These are phyloP conservation scores for Fusarium napiforme DNA, from an alignment of 2,329 filamentous ascomycete species.

Conservation along the genomic window DNA sequence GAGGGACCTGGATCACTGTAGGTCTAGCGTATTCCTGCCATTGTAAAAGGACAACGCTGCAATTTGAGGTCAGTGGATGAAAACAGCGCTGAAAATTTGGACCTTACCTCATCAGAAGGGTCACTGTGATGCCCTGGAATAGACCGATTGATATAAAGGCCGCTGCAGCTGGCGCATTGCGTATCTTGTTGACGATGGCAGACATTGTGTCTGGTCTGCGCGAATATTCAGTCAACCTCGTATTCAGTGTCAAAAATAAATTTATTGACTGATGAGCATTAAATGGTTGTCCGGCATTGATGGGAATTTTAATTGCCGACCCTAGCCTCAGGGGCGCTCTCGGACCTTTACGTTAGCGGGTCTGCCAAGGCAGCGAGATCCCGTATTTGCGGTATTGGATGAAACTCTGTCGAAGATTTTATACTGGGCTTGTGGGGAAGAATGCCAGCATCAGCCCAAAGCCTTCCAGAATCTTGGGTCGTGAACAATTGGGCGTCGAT, in stretches of 20 bases:
- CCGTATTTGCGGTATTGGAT: background rate
- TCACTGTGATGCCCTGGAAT: background rate
- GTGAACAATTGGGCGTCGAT: background rate
- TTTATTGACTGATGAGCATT: background rate
- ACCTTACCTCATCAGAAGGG: background rate
- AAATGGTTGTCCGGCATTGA: background rate
- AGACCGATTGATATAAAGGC: background rate
- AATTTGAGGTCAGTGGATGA: background rate
- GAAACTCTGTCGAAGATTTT: background rate
- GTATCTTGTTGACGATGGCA: background rate
- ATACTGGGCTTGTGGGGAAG: background rate
- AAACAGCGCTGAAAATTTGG: background rate
- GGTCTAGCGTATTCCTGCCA: slow-evolving; percentile 7
- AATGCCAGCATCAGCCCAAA: background rate
- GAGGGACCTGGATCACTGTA: background rate
- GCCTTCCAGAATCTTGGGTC: background rate
- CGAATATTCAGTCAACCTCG: background rate
- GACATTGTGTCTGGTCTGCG: background rate
- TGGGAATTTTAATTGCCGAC: background rate
- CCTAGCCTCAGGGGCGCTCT: background rate
- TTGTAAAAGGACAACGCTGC: background rate
- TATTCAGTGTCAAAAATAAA: background rate
- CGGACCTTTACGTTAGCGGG: background rate
- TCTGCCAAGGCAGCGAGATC: background rate
- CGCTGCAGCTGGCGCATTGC: background rate